Evolutionary conservation across 139 green algal genomes (phyloP), one percentile per base, ranked within the genome.

Genomic region (Chlorella sp.): DNA sequence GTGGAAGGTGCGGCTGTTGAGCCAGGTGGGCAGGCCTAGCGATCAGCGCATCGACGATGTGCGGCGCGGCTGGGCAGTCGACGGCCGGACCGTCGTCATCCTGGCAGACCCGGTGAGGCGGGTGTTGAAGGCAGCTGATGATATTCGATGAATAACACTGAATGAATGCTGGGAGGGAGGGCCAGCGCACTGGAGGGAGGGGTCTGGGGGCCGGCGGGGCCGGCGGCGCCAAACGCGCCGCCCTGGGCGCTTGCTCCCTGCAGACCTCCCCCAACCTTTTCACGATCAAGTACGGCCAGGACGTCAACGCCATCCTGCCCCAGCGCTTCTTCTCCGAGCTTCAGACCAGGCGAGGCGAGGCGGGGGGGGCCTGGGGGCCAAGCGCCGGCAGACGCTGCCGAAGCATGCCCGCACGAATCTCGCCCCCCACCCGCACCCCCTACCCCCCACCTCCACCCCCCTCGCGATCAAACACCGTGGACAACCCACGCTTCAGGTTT

Each of bases 281-380:
- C 50, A 80, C 68, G 53, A 81, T 93, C 48, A 79, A 81, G 8
- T 91, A 85, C 60, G 63, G 91, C 2, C 76, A 79, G 5, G 86
- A 88, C 35, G 79, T 92, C 59, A 58, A 75, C 8, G 69, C 84
- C 42, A 77, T 83, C 45, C 79, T 95, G 50, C 69, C 73, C 56
- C 65, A 85, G 38, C 83, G 82, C 5, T 95, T 93, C 79, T 93
- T 90, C 76, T 83, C 82, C 1, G 90, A 95, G 73, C 79, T 94
- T 43, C 81, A 93, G 72, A 77, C 70, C 6, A 74, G 89, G 33
- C n/a, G n/a, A n/a, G n/a, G n/a, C n/a, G n/a, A n/a, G n/a, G n/a
- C n/a, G n/a, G n/a, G n/a, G n/a, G n/a, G n/a, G n/a, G n/a, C n/a
- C n/a, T n/a, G n/a, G n/a, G n/a, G n/a, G n/a, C n/a, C n/a, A n/a